Evolutionary conservation across 345 rosid genomes (phyloP).

Genomic region (Lumnitzera racemosa): DNA sequence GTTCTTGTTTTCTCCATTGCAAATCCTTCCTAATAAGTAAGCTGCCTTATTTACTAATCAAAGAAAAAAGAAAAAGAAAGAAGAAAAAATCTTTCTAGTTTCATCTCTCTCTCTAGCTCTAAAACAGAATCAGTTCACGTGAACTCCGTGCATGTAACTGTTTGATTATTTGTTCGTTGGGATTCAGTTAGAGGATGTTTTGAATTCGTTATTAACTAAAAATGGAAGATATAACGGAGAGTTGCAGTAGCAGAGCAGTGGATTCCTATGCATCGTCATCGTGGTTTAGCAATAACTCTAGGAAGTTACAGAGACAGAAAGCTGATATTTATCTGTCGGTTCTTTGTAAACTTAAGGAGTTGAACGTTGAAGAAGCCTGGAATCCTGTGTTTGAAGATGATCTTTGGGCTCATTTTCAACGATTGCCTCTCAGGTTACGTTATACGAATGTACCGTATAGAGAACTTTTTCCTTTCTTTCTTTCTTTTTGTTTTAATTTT

Average conservation of each 20-base stretch:
- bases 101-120: not conserved
- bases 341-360: constrained; percentile 37
- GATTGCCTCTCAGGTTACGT: constrained; percentile 44
- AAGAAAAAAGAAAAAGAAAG: constrained; percentile 1
- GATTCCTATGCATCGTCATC: constrained; percentile 17
- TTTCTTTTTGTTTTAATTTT: not conserved
- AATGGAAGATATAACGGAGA: constrained; percentile 43
- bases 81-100: not conserved
- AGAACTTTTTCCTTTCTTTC: not conserved
- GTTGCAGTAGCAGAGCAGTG: constrained; percentile 46
- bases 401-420: constrained; percentile 52
- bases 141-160: no score
- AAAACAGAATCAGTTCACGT: no score
- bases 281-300: not conserved
- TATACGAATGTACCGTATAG: not conserved
- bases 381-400: constrained; percentile 48
- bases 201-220: no score
- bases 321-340: constrained; percentile 37
- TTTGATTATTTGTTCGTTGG: no score
- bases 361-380: constrained; percentile 24
- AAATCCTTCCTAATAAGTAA: not conserved
- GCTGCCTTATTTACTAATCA: constrained; percentile 1
- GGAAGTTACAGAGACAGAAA: constrained; percentile 37
- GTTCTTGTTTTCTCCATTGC: constrained; percentile 4
- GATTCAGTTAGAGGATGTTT: no score